phyloP scores from a whole-genome alignment of 2,329 filamentous ascomycete genomes.

The Orbilia quercus region DNA sequence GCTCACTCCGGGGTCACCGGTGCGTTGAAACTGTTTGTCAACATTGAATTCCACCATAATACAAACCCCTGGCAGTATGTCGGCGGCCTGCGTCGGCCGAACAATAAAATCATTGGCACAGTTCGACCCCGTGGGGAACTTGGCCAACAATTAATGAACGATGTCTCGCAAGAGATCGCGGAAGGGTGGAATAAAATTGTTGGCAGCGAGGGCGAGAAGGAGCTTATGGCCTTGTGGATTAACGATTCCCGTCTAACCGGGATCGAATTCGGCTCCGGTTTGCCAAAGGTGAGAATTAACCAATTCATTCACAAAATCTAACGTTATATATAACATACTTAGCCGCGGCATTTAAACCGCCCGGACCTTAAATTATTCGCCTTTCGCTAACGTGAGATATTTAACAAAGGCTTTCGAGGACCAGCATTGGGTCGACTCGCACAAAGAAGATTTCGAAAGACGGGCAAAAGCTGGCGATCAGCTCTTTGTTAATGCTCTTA shows the following conservation, averaged over 20 bases:
- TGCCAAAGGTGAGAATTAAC: conserved; percentile 38
- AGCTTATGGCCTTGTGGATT: conserved; percentile 48
- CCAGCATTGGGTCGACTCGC: conserved; percentile 43
- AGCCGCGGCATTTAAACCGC: background rate
- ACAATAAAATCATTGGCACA: conserved; percentile 44
- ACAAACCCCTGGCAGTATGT: conserved; percentile 51
- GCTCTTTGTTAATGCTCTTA: conserved; percentile 38
- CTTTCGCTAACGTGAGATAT: conserved; percentile 2
- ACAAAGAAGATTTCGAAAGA: conserved; percentile 35
- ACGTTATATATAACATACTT: too few relatives aligned
- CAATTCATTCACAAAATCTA: background rate
- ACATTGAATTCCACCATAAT: conserved; percentile 48
- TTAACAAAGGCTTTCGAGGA: conserved; percentile 47
- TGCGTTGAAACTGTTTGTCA: conserved; percentile 45
- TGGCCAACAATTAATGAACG: conserved; percentile 45
- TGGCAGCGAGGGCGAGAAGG: conserved; percentile 45
- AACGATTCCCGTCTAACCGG: conserved; percentile 46
- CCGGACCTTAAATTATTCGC: conserved; percentile 1
- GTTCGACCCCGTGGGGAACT: conserved; percentile 32
- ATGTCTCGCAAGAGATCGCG: conserved; percentile 34
- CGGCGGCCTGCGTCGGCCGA: conserved; percentile 38
- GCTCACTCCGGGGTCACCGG: conserved; percentile 42
- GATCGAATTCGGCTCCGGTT: conserved; percentile 35
- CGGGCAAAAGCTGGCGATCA: conserved; percentile 29
- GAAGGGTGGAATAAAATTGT: conserved; percentile 42